These are phyloP conservation scores for Glonium stellatum DNA, from an alignment of 495 filamentous ascomycete species.

Conservation along the genomic window DNA sequence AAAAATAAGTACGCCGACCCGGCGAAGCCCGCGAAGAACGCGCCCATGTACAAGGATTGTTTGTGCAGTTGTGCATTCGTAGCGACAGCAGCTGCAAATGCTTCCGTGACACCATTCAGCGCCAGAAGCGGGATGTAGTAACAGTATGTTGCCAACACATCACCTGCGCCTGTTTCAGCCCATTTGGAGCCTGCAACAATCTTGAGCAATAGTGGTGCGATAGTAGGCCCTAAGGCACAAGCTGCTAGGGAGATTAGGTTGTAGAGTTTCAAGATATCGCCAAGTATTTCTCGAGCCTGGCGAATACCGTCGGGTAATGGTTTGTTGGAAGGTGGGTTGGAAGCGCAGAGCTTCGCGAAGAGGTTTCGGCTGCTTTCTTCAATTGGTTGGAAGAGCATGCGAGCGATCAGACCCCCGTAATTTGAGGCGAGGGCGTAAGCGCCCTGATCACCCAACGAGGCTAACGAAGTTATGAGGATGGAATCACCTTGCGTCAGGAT, in stretches of 20 bases:
- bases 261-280: conserved; percentile 54
- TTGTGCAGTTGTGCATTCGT: conserved; percentile 57
- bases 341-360: conserved; percentile 61
- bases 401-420: conserved; percentile 85
- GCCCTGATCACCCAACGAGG: conserved; percentile 75
- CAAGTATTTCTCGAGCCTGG: conserved; percentile 43
- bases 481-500: conserved; percentile 90
- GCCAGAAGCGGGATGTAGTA: conserved; percentile 90
- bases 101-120: conserved; percentile 84
- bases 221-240: conserved; percentile 59
- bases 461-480: conserved; percentile 70
- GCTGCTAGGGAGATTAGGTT: conserved; percentile 60
- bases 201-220: conserved; percentile 62
- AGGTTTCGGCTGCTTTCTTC: conserved; percentile 85
- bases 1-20: conserved; percentile 64
- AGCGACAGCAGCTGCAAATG: conserved; percentile 83
- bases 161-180: conserved; percentile 54
- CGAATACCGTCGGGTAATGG: conserved; percentile 19
- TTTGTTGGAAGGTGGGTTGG: conserved; percentile 11
- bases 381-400: conserved; percentile 87
- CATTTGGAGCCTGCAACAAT: conserved; percentile 69
- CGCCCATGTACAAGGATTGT: conserved; percentile 77
- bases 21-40: conserved; percentile 67
- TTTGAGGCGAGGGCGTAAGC: conserved; percentile 89
- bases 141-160: conserved; percentile 73